A percentile compares a stretch with the other conserved stretches of the same genome.
These are phyloP conservation scores for Moringa oleifera DNA, from an alignment of 345 rosid genomes.

Conservation along the genomic window DNA sequence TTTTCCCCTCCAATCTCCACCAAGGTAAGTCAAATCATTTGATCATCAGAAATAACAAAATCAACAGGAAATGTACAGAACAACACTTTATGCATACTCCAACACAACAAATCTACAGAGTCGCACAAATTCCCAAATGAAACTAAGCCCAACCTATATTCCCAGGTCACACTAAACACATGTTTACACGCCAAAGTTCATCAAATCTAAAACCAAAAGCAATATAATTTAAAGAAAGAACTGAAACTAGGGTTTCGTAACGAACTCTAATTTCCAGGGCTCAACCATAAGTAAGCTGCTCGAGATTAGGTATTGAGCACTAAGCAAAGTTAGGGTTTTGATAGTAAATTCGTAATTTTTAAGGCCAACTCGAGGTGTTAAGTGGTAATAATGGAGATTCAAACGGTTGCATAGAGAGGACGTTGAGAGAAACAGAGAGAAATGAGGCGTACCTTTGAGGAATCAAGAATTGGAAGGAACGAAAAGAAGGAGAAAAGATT, in stretches of 20 bases:
- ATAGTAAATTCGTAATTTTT: constrained; percentile 30
- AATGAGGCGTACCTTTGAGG: constrained; percentile 22
- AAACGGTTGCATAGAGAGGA: background rate
- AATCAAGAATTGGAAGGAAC: constrained; percentile 24
- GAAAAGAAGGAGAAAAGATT: constrained; percentile 12
- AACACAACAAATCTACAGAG: constrained; percentile 15
- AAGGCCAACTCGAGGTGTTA: constrained; percentile 2
- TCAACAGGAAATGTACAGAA: constrained; percentile 3
- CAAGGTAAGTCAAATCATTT: constrained; percentile 16
- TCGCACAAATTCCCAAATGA: background rate
- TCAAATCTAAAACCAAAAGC: constrained; percentile 16
- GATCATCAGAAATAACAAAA: constrained; percentile 7
- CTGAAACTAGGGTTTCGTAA: constrained; percentile 46
- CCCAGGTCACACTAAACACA: constrained; percentile 12
- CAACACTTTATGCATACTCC: background rate
- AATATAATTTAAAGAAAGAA: constrained; percentile 9
- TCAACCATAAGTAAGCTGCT: background rate
- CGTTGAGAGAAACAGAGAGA: constrained; percentile 1
- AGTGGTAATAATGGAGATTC: constrained; percentile 3
- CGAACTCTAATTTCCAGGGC: constrained; percentile 7
- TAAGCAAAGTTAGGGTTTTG: constrained; percentile 45
- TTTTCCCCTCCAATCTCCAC: constrained; percentile 11
- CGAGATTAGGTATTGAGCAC: constrained; percentile 9
- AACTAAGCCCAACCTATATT: constrained; percentile 7
- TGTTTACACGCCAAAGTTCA: constrained; percentile 5